Conservation (phyloP, 441 rosid genomes). For the Corymbia calophylla region DNA sequence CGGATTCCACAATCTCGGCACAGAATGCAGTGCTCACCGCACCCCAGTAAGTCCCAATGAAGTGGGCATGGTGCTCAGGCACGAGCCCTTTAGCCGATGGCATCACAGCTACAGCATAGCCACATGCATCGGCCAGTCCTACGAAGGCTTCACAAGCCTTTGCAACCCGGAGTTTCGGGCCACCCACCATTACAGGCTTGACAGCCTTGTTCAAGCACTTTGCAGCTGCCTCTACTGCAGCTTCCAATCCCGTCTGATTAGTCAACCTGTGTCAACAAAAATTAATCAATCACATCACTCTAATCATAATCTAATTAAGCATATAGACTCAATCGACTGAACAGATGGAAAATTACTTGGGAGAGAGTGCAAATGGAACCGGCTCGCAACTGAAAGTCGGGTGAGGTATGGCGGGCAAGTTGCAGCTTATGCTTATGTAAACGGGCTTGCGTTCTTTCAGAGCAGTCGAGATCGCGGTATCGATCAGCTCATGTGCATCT, state of each 20-base stretch:
- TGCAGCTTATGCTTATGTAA: conserved; percentile 10
- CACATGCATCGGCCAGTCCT: neutral
- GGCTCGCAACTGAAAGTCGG: conserved; percentile 10
- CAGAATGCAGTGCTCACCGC: conserved; percentile 13
- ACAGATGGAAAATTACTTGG: neutral
- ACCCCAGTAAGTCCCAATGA: conserved; percentile 14
- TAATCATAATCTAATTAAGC: neutral
- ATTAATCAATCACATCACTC: neutral
- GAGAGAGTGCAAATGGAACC: conserved; percentile 3
- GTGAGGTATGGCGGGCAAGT: conserved; percentile 5
- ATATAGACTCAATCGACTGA: too few relatives aligned
- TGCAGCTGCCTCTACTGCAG: conserved; percentile 13
- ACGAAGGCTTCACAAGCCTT: conserved; percentile 3
- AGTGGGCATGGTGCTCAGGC: conserved; percentile 10
- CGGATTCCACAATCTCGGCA: conserved; percentile 14
- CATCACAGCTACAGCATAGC: conserved; percentile 10
- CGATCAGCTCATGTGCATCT: neutral
- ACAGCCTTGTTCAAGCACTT: conserved; percentile 11
- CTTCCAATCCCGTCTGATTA: neutral
- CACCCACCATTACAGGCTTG: conserved; percentile 10
- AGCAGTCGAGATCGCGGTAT: conserved; percentile 6
- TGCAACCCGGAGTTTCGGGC: conserved; percentile 7
- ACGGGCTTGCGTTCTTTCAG: conserved; percentile 12
- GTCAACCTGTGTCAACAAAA: neutral
- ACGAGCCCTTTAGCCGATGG: conserved; percentile 10